Conservation (phyloP, 768 basidiomycete genomes). For the Leccinum arenicola region DNA sequence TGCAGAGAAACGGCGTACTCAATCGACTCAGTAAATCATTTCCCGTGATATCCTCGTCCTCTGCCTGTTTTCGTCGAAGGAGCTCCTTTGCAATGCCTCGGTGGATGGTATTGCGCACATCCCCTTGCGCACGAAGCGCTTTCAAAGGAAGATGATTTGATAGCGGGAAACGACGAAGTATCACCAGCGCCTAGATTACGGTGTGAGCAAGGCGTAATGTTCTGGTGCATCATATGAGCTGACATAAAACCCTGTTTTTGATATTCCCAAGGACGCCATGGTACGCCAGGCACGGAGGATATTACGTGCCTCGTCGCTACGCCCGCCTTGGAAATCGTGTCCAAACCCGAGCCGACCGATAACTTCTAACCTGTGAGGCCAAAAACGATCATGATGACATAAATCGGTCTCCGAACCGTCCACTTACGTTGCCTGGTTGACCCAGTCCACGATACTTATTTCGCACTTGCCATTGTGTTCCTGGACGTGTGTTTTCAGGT, state of each 20-base stretch:
- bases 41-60: neutral
- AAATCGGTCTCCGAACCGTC: neutral
- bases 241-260: conserved; percentile 5
- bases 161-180: conserved; percentile 4
- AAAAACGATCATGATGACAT: neutral
- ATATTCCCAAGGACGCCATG: conserved; percentile 6
- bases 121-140: conserved; percentile 7
- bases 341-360: conserved; percentile 9
- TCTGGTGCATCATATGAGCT: neutral
- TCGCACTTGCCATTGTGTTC: neutral
- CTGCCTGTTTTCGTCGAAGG: conserved; percentile 1
- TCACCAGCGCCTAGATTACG: neutral
- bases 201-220: neutral
- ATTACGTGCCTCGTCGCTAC: conserved; percentile 3
- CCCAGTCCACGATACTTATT: conserved; percentile 5
- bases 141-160: conserved; percentile 7
- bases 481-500: neutral
- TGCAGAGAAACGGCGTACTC: neutral
- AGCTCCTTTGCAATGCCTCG: conserved; percentile 9
- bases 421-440: conserved; percentile 8
- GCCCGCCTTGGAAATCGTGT: conserved; percentile 6
- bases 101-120: conserved; percentile 16
- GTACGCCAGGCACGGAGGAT: conserved; percentile 3
- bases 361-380: neutral
- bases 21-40: conserved; percentile 7